These are phyloP conservation scores for Tinospora cordifolia DNA, from an alignment of 164 flowering plant genomes.

Conservation along the genomic window DNA sequence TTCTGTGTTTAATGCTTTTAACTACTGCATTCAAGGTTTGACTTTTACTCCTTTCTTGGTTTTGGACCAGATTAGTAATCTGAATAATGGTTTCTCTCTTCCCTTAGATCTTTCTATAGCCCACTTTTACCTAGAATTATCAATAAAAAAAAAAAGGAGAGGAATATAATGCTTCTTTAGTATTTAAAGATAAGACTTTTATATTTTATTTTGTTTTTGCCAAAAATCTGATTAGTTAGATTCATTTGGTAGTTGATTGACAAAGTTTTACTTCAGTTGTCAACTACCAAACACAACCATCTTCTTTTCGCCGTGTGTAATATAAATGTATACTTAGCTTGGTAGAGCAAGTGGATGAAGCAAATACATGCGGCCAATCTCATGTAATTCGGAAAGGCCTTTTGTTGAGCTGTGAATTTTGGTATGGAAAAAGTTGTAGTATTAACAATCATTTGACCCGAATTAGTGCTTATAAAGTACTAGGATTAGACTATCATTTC, in stretches of 20 bases:
- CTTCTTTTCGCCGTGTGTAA: no score
- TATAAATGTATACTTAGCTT: no score
- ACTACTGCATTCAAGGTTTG: neutral
- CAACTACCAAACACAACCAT: no score
- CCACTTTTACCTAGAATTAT: neutral
- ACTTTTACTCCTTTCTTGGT: neutral
- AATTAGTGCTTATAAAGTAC: neutral
- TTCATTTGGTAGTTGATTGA: no score
- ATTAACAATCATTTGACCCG: neutral
- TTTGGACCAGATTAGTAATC: neutral
- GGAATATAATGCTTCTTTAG: neutral
- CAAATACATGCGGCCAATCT: no score
- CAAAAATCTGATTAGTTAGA: no score
- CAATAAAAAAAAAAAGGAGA: no score
- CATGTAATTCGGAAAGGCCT: no score
- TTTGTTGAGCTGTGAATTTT: neutral
- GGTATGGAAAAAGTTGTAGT: neutral
- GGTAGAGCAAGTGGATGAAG: no score
- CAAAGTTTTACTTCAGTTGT: no score
- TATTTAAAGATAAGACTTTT: neutral
- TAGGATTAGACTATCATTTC: neutral
- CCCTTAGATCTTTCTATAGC: neutral
- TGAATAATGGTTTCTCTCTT: neutral
- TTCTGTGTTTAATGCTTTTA: neutral
- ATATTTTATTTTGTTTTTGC: neutral